These are phyloP conservation scores for Volvox africanus DNA, from an alignment of 139 green algal genomes.

Conservation along the genomic window DNA sequence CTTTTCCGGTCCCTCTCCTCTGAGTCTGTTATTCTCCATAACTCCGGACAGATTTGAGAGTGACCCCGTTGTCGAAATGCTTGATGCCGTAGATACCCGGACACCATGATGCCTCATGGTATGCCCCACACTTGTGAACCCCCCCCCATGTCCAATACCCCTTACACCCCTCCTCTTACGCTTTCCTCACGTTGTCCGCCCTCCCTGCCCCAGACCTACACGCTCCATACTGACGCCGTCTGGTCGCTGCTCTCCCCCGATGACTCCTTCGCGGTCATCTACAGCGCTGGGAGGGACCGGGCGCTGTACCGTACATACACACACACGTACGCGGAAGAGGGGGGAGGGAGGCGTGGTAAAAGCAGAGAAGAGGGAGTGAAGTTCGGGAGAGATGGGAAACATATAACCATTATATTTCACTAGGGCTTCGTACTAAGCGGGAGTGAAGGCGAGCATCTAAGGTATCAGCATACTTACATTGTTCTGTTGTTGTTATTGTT, in stretches of 20 bases:
- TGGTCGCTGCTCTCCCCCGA: conserved; percentile 79
- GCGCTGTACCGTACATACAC: conserved; percentile 80
- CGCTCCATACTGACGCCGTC: conserved; percentile 90
- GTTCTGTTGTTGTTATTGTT: too few relatives aligned
- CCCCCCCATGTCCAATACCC: not conserved
- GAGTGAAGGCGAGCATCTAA: too few relatives aligned
- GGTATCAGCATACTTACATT: not conserved
- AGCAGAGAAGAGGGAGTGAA: not conserved
- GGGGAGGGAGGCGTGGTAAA: not conserved
- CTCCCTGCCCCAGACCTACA: conserved; percentile 62
- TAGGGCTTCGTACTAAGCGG: too few relatives aligned
- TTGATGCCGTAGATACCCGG: not conserved
- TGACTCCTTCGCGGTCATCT: conserved; percentile 69
- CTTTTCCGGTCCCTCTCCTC: not conserved
- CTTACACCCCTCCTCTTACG: not conserved
- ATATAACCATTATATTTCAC: too few relatives aligned
- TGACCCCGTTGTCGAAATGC: too few relatives aligned
- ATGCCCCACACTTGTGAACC: too few relatives aligned
- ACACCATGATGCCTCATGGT: not conserved
- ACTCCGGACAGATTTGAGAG: too few relatives aligned
- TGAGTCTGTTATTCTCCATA: too few relatives aligned
- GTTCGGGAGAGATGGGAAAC: too few relatives aligned
- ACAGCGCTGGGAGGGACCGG: conserved; percentile 86
- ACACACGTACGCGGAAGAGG: conserved; percentile 47
- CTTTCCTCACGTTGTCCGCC: not conserved